phyloP scores from a whole-genome alignment of 106 monocot species.

The Apostasia ramifera region DNA sequence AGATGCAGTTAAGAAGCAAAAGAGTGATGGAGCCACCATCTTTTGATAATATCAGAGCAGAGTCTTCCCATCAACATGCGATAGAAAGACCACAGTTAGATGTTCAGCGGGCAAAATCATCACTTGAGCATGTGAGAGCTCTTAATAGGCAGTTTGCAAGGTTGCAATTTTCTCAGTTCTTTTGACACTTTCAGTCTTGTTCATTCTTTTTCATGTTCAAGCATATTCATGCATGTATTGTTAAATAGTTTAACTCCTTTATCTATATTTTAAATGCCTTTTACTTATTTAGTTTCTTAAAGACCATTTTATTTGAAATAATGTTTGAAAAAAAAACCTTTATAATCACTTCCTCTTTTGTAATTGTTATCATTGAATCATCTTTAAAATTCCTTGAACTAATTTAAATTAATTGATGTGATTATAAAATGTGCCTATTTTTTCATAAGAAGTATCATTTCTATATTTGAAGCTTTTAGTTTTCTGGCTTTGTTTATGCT shows the following conservation, averaged over 20 bases:
- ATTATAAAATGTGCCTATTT: too few species aligned
- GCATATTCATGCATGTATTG: neutral
- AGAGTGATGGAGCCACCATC: conserved; percentile 71
- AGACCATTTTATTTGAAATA: too few species aligned
- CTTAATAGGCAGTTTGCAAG: conserved; percentile 91
- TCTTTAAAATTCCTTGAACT: too few species aligned
- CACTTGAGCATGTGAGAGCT: conserved; percentile 72
- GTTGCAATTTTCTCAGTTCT: conserved; percentile 13
- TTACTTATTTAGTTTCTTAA: neutral
- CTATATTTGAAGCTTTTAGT: too few species aligned
- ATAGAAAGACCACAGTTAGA: conserved; percentile 38
- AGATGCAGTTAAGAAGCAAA: conserved; percentile 63
- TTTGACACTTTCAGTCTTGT: neutral
- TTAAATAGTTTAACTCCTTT: neutral
- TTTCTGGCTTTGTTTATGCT: too few species aligned
- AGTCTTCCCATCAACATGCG: conserved; percentile 42
- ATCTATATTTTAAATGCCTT: neutral
- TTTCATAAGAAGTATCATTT: too few species aligned
- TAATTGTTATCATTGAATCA: too few species aligned
- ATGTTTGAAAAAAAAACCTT: too few species aligned
- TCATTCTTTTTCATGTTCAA: neutral
- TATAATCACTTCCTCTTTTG: too few species aligned
- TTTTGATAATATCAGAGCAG: conserved; percentile 63
- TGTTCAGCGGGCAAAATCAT: conserved; percentile 42
- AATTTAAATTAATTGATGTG: too few species aligned